Conservation (phyloP, 177 flowering plant species). For the Vitis hybrid region DNA sequence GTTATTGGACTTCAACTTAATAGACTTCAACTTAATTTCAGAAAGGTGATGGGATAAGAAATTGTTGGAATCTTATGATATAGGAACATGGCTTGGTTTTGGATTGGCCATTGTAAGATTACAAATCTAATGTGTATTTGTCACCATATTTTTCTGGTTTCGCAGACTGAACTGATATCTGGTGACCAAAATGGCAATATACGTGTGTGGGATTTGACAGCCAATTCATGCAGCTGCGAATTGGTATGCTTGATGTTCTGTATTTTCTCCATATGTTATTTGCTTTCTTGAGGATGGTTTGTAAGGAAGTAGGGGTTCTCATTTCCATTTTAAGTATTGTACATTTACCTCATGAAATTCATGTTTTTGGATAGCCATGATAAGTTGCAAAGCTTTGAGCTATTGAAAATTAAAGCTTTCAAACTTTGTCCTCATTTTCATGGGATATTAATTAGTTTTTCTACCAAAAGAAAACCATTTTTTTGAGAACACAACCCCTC, state of each 20-base stretch:
- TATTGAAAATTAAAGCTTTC: too few species aligned
- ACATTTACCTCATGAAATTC: too few species aligned
- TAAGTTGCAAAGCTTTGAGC: too few species aligned
- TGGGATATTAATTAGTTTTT: too few species aligned
- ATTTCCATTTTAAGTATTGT: neutral
- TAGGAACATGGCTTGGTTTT: too few species aligned
- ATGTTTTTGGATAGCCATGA: too few species aligned
- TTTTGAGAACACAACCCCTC: neutral
- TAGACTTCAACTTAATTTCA: neutral
- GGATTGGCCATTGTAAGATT: too few species aligned
- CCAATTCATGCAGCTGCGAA: slow-evolving; percentile 99
- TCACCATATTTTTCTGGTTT: slow-evolving; percentile 5
- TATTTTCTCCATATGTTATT: neutral
- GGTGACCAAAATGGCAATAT: slow-evolving; percentile 99
- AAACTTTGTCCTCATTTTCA: neutral
- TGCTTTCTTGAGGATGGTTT: neutral
- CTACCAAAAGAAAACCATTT: neutral
- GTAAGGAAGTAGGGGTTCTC: neutral
- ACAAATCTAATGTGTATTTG: neutral
- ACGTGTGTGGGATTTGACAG: slow-evolving; percentile 98
- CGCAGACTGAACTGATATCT: slow-evolving; percentile 96
- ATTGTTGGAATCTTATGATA: neutral
- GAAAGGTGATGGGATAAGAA: neutral
- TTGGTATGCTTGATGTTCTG: slow-evolving; percentile 52
- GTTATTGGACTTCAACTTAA: neutral